Percentiles rank a stretch among this genome's conserved stretches.
These are phyloP conservation scores for Pyrenochaeta sp. DNA, from an alignment of 2,329 filamentous ascomycete genomes.

Conservation along the genomic window DNA sequence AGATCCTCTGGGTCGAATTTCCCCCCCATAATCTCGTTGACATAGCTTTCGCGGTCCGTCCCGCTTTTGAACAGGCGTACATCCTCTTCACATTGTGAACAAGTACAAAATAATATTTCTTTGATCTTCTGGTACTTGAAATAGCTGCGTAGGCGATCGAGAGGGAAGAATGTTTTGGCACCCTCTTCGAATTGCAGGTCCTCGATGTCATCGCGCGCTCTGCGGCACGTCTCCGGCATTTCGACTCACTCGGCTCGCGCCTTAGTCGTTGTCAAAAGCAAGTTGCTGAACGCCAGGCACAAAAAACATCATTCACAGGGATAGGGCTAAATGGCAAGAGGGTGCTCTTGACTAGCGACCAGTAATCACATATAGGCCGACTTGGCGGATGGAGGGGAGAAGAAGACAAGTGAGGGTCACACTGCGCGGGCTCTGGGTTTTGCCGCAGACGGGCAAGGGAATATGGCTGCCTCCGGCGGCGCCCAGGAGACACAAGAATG, in stretches of 20 bases:
- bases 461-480: not conserved
- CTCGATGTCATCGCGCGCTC: conserved; percentile 5
- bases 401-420: no score
- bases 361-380: no score
- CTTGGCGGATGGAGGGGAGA: no score
- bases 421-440: no score
- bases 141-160: conserved; percentile 4
- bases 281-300: not conserved
- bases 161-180: conserved; percentile 5
- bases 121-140: not conserved
- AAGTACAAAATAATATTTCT: conserved; percentile 5
- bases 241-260: not conserved
- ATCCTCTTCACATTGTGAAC: conserved; percentile 1
- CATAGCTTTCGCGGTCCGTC: not conserved
- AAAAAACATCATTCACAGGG: not conserved
- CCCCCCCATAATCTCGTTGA: conserved; percentile 1
- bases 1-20: not conserved
- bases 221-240: conserved; percentile 4
- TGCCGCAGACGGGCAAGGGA: not conserved
- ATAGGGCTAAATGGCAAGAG: not conserved
- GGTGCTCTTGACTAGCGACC: not conserved
- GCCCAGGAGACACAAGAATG: not conserved
- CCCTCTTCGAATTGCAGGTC: conserved; percentile 1
- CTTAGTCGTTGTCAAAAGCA: not conserved
- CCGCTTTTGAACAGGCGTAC: not conserved